These are phyloP conservation scores for Pyrus hybrid DNA, from an alignment of 331 rosid species.

Conservation along the genomic window DNA sequence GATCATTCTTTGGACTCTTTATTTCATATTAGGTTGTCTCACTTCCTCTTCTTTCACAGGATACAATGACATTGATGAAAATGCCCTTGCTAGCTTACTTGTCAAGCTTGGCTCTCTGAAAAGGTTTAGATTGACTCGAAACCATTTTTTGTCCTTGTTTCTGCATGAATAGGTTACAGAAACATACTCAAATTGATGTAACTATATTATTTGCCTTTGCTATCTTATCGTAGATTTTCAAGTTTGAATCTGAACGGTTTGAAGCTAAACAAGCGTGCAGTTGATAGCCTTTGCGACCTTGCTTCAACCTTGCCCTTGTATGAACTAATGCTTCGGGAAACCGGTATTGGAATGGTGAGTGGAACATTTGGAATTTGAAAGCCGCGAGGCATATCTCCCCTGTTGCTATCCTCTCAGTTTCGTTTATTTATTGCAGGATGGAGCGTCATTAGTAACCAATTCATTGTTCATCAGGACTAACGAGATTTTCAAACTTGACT, in stretches of 20 bases:
- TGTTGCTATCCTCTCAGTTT: not conserved
- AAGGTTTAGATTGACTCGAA: conserved; percentile 35
- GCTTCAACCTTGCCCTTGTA: conserved; percentile 48
- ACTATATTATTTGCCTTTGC: not conserved
- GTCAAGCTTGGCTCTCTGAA: conserved; percentile 52
- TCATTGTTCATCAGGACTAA: conserved; percentile 45
- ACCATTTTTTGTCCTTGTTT: not conserved
- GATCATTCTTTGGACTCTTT: not conserved
- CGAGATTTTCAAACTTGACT: conserved; percentile 68
- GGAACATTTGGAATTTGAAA: not conserved
- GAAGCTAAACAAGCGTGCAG: conserved; percentile 48
- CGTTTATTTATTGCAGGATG: conserved; percentile 47
- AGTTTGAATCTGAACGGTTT: conserved; percentile 65
- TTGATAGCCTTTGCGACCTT: conserved; percentile 61
- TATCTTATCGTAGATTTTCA: conserved; percentile 45
- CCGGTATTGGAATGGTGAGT: conserved; percentile 80
- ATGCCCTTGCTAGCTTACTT: conserved; percentile 47
- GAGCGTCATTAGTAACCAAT: conserved; percentile 38
- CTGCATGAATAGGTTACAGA: not conserved
- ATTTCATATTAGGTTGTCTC: conserved; percentile 13
- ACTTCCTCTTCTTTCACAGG: conserved; percentile 31
- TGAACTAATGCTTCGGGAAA: conserved; percentile 60
- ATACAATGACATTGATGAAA: conserved; percentile 66
- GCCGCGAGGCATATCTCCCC: not conserved
- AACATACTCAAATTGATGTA: conserved; percentile 1